Percentiles rank a stretch among this genome's conserved stretches.
Evolutionary conservation across 2,329 filamentous ascomycete species (phyloP).

Genomic region (Bertia moriformis): DNA sequence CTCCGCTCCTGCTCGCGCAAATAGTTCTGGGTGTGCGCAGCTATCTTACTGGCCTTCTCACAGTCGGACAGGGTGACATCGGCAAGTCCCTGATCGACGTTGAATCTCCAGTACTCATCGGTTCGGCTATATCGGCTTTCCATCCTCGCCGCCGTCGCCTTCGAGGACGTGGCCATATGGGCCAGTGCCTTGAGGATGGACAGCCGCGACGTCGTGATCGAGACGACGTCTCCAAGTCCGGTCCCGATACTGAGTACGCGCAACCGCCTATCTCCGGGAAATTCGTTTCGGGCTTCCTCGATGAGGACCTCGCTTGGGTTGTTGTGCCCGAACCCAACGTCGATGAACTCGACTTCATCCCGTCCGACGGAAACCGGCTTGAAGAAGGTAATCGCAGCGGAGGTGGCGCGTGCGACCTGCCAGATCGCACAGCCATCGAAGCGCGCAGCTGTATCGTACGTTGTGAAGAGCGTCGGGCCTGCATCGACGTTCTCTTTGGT

Average conservation of each 20-base stretch:
- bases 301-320: conserved; percentile 15
- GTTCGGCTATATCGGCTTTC: too few relatives aligned
- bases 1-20: too few relatives aligned
- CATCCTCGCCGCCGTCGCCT: too few relatives aligned
- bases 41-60: too few relatives aligned
- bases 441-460: conserved; percentile 9
- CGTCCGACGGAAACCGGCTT: conserved; percentile 12
- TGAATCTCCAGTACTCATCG: too few relatives aligned
- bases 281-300: conserved; percentile 10
- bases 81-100: too few relatives aligned
- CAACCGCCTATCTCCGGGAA: conserved; percentile 5
- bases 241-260: conserved; percentile 12
- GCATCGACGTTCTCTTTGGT: conserved; percentile 13
- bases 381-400: conserved; percentile 13
- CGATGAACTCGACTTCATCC: conserved; percentile 12
- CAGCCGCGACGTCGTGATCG: conserved; percentile 5
- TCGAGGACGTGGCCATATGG: too few relatives aligned
- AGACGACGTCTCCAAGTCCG: conserved; percentile 8
- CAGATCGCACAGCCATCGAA: conserved; percentile 11
- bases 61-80: too few relatives aligned
- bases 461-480: conserved; percentile 11
- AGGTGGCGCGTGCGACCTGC: conserved; percentile 14
- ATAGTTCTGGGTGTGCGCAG: too few relatives aligned
- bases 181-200: too few relatives aligned
- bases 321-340: conserved; percentile 15